phyloP scores from a whole-genome alignment of 2,329 filamentous ascomycete species.

The Penicillium janthinellum region DNA sequence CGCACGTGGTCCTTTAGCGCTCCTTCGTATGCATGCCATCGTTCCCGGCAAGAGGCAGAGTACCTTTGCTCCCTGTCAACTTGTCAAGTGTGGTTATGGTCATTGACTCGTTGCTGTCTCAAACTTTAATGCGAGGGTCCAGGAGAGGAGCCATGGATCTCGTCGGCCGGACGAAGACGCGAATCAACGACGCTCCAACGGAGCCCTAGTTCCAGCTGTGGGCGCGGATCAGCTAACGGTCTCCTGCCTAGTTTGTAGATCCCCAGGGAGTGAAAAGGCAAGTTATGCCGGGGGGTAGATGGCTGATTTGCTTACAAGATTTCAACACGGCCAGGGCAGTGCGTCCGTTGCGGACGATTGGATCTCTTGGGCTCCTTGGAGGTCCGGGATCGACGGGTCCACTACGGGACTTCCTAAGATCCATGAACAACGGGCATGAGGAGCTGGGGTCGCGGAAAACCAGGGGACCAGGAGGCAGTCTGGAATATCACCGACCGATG shows the following conservation, averaged over 20 bases:
- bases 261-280: background rate
- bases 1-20: conserved; percentile 1
- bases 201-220: conserved; percentile 5
- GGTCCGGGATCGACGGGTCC: conserved; percentile 3
- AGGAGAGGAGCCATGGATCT: conserved; percentile 10
- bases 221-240: conserved; percentile 8
- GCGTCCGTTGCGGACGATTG: background rate
- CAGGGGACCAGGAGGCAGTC: conserved; percentile 7
- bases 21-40: background rate
- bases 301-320: background rate
- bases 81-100: conserved; percentile 5
- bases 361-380: background rate
- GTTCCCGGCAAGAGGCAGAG: background rate
- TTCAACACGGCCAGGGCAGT: background rate
- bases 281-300: background rate
- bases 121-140: conserved; percentile 12
- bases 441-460: conserved; percentile 16
- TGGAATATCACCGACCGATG: conserved; percentile 14
- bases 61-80: conserved; percentile 2
- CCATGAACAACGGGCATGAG: conserved; percentile 26
- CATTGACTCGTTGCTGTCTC: conserved; percentile 12
- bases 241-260: conserved; percentile 7
- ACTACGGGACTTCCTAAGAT: conserved; percentile 16
- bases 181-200: background rate
- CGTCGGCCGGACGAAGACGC: conserved; percentile 8